A percentile compares a stretch with the other conserved stretches of the same genome.
phyloP scores from a whole-genome alignment of 257 asterid genomes.

The Asclepias syriaca region DNA sequence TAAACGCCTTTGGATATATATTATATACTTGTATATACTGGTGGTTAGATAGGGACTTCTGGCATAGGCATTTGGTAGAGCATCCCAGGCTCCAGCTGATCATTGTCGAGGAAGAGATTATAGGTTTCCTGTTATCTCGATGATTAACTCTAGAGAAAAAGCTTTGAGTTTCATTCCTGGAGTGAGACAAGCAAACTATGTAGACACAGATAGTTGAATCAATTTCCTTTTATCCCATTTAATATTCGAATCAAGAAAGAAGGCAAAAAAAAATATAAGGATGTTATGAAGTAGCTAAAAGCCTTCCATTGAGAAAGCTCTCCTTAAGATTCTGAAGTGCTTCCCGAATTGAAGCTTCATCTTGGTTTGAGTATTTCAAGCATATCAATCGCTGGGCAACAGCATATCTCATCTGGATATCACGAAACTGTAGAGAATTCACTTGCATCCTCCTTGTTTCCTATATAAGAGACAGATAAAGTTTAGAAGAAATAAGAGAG shows the following conservation, averaged over 20 bases:
- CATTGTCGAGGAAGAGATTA: neutral
- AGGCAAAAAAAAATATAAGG: neutral
- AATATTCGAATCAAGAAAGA: neutral
- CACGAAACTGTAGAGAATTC: constrained; percentile 41
- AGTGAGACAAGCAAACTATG: neutral
- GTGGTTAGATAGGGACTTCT: neutral
- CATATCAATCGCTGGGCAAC: constrained; percentile 75
- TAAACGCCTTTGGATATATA: no score
- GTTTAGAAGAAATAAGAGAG: neutral
- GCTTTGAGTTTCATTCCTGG: neutral
- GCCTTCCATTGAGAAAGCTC: constrained; percentile 39
- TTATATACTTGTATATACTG: no score
- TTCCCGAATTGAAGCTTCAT: constrained; percentile 61
- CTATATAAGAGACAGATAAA: constrained; percentile 24
- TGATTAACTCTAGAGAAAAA: no score
- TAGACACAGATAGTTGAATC: neutral
- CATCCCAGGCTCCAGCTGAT: neutral
- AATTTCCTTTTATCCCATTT: neutral
- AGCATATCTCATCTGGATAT: constrained; percentile 64
- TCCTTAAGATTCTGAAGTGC: constrained; percentile 77
- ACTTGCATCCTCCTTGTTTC: constrained; percentile 64
- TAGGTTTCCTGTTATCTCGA: neutral
- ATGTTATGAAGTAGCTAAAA: constrained; percentile 21
- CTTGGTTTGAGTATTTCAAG: constrained; percentile 84
- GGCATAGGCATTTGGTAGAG: neutral